A percentile compares a stretch with the other conserved stretches of the same genome.
phyloP scores from a whole-genome alignment of 1,284 basidiomycete species.

The Ceratobasidium sp. region DNA sequence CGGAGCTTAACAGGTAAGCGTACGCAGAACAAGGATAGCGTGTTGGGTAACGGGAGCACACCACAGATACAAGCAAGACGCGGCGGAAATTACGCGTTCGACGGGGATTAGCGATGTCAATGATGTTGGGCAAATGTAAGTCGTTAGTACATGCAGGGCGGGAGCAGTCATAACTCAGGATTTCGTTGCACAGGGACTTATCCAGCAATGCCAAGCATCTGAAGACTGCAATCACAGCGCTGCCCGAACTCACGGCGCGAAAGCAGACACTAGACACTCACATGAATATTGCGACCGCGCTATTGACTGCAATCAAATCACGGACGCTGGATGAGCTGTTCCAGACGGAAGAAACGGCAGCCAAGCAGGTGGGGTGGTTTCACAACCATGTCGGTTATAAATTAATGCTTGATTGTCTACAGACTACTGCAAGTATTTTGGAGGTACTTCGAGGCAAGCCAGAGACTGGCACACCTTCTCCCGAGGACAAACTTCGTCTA shows the following conservation, averaged over 20 bases:
- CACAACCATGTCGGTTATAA: background rate
- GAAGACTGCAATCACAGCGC: slow-evolving; percentile 96
- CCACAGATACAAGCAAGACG: slow-evolving; percentile 86
- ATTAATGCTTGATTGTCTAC: slow-evolving; percentile 12
- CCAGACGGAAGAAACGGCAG: slow-evolving; percentile 91
- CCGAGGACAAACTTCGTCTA: slow-evolving; percentile 90
- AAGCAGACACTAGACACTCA: slow-evolving; percentile 97
- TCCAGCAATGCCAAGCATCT: slow-evolving; percentile 93
- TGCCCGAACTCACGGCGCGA: slow-evolving; percentile 96
- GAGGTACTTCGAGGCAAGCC: slow-evolving; percentile 69
- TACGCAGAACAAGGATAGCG: background rate
- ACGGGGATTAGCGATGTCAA: slow-evolving; percentile 96
- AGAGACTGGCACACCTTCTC: slow-evolving; percentile 57
- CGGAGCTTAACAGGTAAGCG: slow-evolving; percentile 75
- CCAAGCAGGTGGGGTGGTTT: slow-evolving; percentile 67
- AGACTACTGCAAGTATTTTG: slow-evolving; percentile 82
- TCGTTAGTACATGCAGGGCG: slow-evolving; percentile 36
- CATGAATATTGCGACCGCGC: slow-evolving; percentile 98
- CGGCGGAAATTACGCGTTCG: slow-evolving; percentile 94
- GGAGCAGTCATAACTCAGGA: slow-evolving; percentile 8
- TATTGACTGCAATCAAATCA: slow-evolving; percentile 95
- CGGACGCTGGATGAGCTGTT: slow-evolving; percentile 96
- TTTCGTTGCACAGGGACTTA: slow-evolving; percentile 68
- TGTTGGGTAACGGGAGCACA: background rate
- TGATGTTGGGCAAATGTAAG: slow-evolving; percentile 91